Conservation (phyloP, 202 grass and related monocot species). For the Zoysia matrella region DNA sequence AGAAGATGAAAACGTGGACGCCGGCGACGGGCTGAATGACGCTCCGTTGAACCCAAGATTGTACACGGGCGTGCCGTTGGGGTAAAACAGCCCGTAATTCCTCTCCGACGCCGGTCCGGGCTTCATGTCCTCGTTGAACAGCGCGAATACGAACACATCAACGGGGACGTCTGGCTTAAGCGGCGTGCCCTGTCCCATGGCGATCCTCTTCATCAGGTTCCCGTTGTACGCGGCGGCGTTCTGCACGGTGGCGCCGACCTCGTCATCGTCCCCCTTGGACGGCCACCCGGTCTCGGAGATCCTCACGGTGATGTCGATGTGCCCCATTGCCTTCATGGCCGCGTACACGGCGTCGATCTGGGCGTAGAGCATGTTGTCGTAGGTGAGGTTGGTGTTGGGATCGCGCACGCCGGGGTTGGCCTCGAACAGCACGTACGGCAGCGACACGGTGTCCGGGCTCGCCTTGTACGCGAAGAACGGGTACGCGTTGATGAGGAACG, state of each 20-base stretch:
- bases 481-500: constrained; percentile 91
- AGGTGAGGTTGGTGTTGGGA: too few species aligned
- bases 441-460: too few species aligned
- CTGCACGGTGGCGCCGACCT: constrained; percentile 64
- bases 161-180: constrained; percentile 70
- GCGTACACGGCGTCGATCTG: constrained; percentile 96
- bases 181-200: constrained; percentile 72
- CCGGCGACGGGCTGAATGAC: constrained; percentile 22
- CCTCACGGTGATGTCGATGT: constrained; percentile 64
- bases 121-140: constrained; percentile 90
- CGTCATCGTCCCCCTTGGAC: constrained; percentile 73
- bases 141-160: constrained; percentile 83
- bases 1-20: constrained; percentile 39
- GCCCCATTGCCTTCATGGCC: constrained; percentile 84
- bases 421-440: too few species aligned
- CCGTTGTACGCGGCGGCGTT: constrained; percentile 82
- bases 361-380: constrained; percentile 56
- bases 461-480: too few species aligned
- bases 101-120: constrained; percentile 76
- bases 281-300: constrained; percentile 97
- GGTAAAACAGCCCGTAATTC: constrained; percentile 91
- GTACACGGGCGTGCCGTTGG: constrained; percentile 79
- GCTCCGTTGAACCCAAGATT: constrained; percentile 42
- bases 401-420: too few species aligned
- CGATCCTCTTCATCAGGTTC: constrained; percentile 77